Percentiles rank a stretch among this genome's conserved stretches.
Evolutionary conservation across 768 basidiomycete species (phyloP).

Genomic region (Lactifluus volemus): DNA sequence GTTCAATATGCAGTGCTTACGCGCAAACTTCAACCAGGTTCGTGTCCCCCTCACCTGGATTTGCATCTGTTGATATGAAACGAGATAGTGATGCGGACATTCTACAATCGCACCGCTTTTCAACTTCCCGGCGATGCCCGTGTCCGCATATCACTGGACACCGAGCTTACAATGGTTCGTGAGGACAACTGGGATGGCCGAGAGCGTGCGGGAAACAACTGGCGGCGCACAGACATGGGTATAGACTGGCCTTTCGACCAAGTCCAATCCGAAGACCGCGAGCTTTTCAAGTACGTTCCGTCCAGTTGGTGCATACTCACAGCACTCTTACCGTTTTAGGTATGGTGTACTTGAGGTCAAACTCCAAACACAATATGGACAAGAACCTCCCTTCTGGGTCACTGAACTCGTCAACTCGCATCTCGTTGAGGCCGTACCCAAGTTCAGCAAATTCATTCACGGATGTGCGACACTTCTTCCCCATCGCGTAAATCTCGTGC

Average conservation of each 20-base stretch:
- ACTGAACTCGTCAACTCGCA: constrained; percentile 93
- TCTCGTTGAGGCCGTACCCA: constrained; percentile 94
- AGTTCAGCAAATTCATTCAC: constrained; percentile 97
- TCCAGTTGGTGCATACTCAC: not conserved
- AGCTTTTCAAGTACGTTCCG: constrained; percentile 70
- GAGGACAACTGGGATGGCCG: constrained; percentile 95
- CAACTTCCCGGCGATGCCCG: constrained; percentile 98
- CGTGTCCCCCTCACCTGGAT: constrained; percentile 23
- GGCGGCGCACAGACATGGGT: constrained; percentile 90
- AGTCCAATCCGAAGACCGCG: constrained; percentile 68
- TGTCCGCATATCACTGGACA: constrained; percentile 97
- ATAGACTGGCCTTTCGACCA: constrained; percentile 88
- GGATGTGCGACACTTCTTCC: constrained; percentile 92
- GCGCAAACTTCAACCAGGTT: constrained; percentile 75
- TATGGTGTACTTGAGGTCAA: constrained; percentile 97
- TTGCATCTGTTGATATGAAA: not conserved
- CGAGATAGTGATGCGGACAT: constrained; percentile 79
- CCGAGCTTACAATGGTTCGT: constrained; percentile 86
- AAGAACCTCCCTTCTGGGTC: constrained; percentile 95
- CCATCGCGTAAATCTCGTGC: constrained; percentile 88
- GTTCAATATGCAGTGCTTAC: constrained; percentile 88
- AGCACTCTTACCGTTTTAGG: constrained; percentile 26
- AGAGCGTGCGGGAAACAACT: constrained; percentile 74
- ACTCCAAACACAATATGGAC: constrained; percentile 91
- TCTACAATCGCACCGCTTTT: constrained; percentile 98